These are phyloP conservation scores for Boletellus emodensis DNA, from an alignment of 768 basidiomycete species.

Conservation along the genomic window DNA sequence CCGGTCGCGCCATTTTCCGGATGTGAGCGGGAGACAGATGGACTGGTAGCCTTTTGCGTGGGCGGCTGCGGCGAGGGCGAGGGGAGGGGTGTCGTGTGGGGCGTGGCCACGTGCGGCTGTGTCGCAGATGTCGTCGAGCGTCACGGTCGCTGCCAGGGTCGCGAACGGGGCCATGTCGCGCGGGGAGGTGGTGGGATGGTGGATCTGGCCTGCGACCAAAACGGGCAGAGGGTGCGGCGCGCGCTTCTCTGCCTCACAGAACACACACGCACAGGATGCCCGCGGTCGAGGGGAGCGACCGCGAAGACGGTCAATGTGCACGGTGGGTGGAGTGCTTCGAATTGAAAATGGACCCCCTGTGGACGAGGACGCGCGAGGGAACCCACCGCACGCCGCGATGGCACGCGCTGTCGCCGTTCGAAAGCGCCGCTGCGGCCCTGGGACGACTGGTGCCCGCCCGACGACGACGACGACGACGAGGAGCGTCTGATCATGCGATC, in stretches of 20 bases:
- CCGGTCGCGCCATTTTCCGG: constrained; percentile 75
- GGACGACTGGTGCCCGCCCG: constrained; percentile 18
- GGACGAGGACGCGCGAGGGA: constrained; percentile 12
- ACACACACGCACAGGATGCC: constrained; percentile 29
- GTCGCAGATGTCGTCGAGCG: constrained; percentile 39
- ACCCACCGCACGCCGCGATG: constrained; percentile 17
- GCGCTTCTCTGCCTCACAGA: constrained; percentile 20
- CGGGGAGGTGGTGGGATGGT: constrained; percentile 4
- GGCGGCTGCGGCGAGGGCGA: constrained; percentile 48
- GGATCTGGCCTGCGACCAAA: constrained; percentile 9
- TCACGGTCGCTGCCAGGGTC: constrained; percentile 26
- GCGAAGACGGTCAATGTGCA: background rate
- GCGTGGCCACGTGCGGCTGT: constrained; percentile 13
- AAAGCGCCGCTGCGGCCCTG: constrained; percentile 25
- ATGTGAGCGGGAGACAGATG: constrained; percentile 86
- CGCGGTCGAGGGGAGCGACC: constrained; percentile 32
- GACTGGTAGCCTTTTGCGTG: constrained; percentile 67
- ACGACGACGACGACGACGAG: constrained; percentile 13
- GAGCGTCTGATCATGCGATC: constrained; percentile 30
- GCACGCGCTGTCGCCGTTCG: constrained; percentile 17
- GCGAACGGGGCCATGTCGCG: constrained; percentile 26
- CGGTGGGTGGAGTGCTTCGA: constrained; percentile 23
- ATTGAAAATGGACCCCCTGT: constrained; percentile 30
- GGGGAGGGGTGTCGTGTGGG: constrained; percentile 44
- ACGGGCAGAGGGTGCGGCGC: constrained; percentile 22